phyloP scores from a whole-genome alignment of 2,329 filamentous ascomycete genomes.

The Cladosporium cucumerinum region DNA sequence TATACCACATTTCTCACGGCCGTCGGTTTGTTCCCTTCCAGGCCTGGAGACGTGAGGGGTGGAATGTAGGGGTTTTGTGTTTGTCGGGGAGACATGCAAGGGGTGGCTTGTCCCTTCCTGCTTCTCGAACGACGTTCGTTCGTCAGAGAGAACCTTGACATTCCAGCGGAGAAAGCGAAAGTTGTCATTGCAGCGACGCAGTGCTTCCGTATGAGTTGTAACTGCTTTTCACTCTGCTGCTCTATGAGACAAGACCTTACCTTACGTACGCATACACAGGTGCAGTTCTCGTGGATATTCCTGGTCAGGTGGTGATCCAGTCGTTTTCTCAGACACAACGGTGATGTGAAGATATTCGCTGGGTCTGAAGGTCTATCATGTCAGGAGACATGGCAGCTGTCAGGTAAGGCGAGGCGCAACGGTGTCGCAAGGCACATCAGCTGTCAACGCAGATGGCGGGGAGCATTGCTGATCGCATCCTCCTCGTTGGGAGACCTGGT shows the following conservation, averaged over 20 bases:
- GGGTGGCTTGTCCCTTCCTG: neutral
- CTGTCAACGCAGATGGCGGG: neutral
- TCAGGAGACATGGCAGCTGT: neutral
- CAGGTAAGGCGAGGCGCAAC: neutral
- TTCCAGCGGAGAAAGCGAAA: neutral
- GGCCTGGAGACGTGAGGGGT: slow-evolving; percentile 4
- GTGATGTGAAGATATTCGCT: neutral
- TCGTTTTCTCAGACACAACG: neutral
- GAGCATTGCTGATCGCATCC: neutral
- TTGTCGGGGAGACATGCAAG: slow-evolving; percentile 4
- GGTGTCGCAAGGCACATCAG: neutral
- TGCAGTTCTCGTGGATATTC: neutral
- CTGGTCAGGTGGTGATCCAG: neutral
- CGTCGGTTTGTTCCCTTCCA: neutral
- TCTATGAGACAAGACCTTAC: neutral
- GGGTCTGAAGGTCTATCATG: neutral
- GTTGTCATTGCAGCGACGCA: neutral
- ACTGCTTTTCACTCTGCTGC: neutral
- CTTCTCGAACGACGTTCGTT: neutral
- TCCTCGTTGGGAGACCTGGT: neutral
- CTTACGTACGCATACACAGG: neutral
- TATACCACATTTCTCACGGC: neutral
- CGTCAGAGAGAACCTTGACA: neutral
- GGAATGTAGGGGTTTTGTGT: slow-evolving; percentile 9
- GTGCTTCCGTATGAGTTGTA: neutral